Base-by-base conservation (phyloP, 2,329 filamentous ascomycete species). In the Diaporthe amygdali region DNA sequence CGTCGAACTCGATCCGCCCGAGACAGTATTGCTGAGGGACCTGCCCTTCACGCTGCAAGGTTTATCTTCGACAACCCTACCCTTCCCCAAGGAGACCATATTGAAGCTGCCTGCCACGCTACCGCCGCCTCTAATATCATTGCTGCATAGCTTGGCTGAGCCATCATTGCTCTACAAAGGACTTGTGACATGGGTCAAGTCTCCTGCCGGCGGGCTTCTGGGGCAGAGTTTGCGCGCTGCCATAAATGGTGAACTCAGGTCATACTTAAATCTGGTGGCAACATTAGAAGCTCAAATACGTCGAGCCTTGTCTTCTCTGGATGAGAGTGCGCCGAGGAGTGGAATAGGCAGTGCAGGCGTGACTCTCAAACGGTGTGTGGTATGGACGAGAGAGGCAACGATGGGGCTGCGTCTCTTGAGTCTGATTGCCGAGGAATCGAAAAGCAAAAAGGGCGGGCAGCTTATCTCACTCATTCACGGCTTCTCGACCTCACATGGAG, bases 311-410 rank as follows among this genome's bases (percentile, higher is more conserved):
- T 88, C 92, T 6, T 90, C 92, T 9, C 84, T 96, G n/a, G 90
- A 94, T 74, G 90, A 93, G 66, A 84, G 85, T 2, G 89, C 89
- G 5, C 90, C 93, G 2, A 87, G 91, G 56, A 88, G 89, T 54
- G 92, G 92, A 2, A 90, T 97, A 67, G 92, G 94, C 7, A 96
- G 95, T 76, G 92, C 94, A 0, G 95, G 95, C 2, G 96, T 99
- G 17, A 99, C 96, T 0, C 84, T 99, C 64, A 98, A 98, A 81
- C 88, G 96, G 79, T 98, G 96, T 77, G 93, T 99, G 3, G 93
- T 99, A 30, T 99, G 97, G 97, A 98, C 95, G 10, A 90, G 96
- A 75, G 97, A 99, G 81, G 94, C 96, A 8, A 99, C 96, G 1
- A 97, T 98, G 92, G 96, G 95, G 0, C 83, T 99, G 75, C 91